Evolutionary conservation across 2,329 filamentous ascomycete genomes (phyloP), one percentile per base, ranked within the genome.

Genomic region (Arthrocladium fulminans): DNA sequence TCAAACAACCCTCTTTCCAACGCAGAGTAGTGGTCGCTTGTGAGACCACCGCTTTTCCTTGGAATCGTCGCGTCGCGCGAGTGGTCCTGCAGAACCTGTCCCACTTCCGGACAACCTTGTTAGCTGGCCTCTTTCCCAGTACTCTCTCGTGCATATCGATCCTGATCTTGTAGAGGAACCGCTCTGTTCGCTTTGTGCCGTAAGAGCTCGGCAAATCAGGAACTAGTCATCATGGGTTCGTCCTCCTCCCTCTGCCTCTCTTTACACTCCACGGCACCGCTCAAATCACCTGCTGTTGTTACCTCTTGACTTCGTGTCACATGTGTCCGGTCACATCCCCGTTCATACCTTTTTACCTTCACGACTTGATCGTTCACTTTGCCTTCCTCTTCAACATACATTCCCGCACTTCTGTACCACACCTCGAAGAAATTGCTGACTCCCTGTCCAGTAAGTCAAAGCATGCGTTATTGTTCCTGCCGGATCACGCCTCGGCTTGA

Each of bases 171-270:
- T 57, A 58, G 54, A 59, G 52, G 54, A 52, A 55, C 49, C 52
- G 49, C 54, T 55, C 56, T 56, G 50, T 39, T 47, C 44, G 23
- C 27, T 27, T 45, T 47, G 20, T 47, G 44, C 43, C 32, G 44
- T 47, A 47, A 47, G 32, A 47, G 44, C 44, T 47, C 44, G 44
- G 32, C 44, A 47, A 47, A 47, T 47, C 44, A 47, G 44, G n/a
- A 24, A 47, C 44, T 47, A 47, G 44, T 47, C 54, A 60, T 54
- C 55, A 63, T 63, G 61, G 61, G 61, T 63, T 52, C 52, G 61
- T 59, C 48, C 50, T 50, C 25, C 40, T 29, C 37, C 45, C 19
- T 48, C 43, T 19, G 35, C 44, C 32, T 51, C 43, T 49, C 51
- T 51, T 46, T 51, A 52, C 54, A 46, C n/a, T 51, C 52, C 48